phyloP scores from a whole-genome alignment of 345 rosid genomes.

The Kernera saxatilis region DNA sequence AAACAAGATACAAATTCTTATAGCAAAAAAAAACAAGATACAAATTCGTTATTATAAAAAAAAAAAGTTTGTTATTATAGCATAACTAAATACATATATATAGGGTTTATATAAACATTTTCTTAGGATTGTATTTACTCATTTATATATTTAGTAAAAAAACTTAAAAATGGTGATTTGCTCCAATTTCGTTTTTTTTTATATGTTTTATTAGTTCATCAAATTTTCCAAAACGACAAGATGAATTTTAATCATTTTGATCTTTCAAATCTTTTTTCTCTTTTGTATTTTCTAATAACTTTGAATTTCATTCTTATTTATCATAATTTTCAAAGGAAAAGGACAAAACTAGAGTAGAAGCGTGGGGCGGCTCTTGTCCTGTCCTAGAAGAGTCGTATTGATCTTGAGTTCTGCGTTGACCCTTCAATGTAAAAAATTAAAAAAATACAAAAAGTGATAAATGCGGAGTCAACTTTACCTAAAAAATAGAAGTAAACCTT shows the following conservation, averaged over 20 bases:
- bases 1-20: too few species aligned
- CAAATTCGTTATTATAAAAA: too few species aligned
- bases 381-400: slow-evolving; percentile 24
- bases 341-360: slow-evolving; percentile 22
- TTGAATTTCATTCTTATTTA: background rate
- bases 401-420: slow-evolving; percentile 33
- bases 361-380: slow-evolving; percentile 39
- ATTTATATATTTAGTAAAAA: too few species aligned
- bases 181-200: too few species aligned
- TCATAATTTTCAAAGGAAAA: background rate
- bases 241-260: background rate
- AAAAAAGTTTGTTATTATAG: too few species aligned
- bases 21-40: too few species aligned
- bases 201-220: too few species aligned
- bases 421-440: background rate
- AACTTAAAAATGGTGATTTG: too few species aligned
- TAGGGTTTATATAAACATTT: too few species aligned
- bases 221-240: background rate
- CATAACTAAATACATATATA: too few species aligned
- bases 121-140: too few species aligned
- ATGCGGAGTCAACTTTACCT: slow-evolving; percentile 24
- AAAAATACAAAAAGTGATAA: background rate
- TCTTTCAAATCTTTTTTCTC: background rate
- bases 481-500: background rate
- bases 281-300: background rate